These are phyloP conservation scores for Alternaria infectoria DNA, from an alignment of 2,329 filamentous ascomycete species.

Conservation along the genomic window DNA sequence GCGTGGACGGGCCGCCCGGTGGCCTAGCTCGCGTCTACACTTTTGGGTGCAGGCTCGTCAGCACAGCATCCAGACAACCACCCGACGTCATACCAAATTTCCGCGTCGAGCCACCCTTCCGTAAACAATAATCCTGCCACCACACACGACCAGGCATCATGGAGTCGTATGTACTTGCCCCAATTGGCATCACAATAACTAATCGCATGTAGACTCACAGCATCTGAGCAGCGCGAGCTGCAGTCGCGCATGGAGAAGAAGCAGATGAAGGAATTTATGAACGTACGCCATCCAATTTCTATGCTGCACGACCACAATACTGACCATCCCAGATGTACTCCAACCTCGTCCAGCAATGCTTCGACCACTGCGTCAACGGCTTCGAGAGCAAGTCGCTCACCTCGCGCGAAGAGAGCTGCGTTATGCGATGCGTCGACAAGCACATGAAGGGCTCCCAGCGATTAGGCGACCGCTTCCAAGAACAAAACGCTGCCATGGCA, in stretches of 20 bases:
- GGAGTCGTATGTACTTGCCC: slow-evolving; percentile 44
- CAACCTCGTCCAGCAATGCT: slow-evolving; percentile 85
- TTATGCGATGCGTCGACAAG: slow-evolving; percentile 95
- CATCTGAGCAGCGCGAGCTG: slow-evolving; percentile 88
- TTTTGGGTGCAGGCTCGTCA: slow-evolving; percentile 29
- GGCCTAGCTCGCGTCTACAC: slow-evolving; percentile 29
- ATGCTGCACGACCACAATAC: background rate
- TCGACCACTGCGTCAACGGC: slow-evolving; percentile 96
- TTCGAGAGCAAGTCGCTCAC: slow-evolving; percentile 97
- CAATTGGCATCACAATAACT: slow-evolving; percentile 7
- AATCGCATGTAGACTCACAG: slow-evolving; percentile 64
- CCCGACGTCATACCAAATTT: slow-evolving; percentile 18
- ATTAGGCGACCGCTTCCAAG: slow-evolving; percentile 87
- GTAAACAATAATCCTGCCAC: background rate
- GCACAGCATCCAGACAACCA: slow-evolving; percentile 11
- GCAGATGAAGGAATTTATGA: slow-evolving; percentile 99
- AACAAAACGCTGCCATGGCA: slow-evolving; percentile 73
- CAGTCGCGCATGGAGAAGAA: slow-evolving; percentile 94
- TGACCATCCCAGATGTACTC: slow-evolving; percentile 65
- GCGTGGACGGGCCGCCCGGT: slow-evolving; percentile 8
- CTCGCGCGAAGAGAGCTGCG: slow-evolving; percentile 86
- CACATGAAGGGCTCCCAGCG: slow-evolving; percentile 91
- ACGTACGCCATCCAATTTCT: slow-evolving; percentile 64
- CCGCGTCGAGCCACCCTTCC: background rate
- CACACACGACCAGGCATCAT: slow-evolving; percentile 24